These are phyloP conservation scores for Spirogloea muscicola DNA, from an alignment of 139 green algal genomes.

Conservation along the genomic window DNA sequence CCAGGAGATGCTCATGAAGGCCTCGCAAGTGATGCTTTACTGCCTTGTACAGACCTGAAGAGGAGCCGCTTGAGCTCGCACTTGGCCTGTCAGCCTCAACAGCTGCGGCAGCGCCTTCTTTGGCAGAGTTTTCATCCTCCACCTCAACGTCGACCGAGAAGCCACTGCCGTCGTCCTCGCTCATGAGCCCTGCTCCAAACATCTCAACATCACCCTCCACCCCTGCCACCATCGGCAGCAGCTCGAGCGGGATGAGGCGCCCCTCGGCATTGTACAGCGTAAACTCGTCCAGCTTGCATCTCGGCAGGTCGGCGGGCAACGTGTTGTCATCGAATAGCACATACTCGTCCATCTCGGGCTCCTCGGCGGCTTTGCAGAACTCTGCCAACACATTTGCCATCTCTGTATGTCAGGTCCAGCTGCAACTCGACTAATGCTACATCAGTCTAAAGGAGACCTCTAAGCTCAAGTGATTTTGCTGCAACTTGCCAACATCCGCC, in stretches of 20 bases:
- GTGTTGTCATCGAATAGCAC: constrained; percentile 78
- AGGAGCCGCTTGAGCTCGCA: background rate
- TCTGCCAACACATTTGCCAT: background rate
- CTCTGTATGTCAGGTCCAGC: background rate
- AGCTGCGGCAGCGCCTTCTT: background rate
- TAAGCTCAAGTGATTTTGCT: background rate
- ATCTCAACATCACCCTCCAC: constrained; percentile 80
- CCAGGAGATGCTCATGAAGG: background rate
- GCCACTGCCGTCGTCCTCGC: constrained; percentile 64
- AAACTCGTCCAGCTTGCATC: constrained; percentile 59
- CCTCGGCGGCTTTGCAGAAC: constrained; percentile 21
- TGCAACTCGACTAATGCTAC: background rate
- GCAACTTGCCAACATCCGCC: constrained; percentile 2
- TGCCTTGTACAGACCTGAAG: background rate
- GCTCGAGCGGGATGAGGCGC: constrained; percentile 65
- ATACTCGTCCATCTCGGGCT: constrained; percentile 85
- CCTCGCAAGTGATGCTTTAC: background rate
- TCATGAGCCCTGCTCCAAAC: constrained; percentile 74
- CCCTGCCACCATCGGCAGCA: constrained; percentile 82
- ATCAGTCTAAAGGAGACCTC: background rate
- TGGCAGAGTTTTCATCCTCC: background rate
- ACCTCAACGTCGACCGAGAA: constrained; percentile 62
- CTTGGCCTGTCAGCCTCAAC: background rate
- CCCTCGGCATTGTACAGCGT: constrained; percentile 44
- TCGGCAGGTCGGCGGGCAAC: constrained; percentile 72